Percentiles rank a stretch among this genome's conserved stretches.
phyloP scores from a whole-genome alignment of 306 rosid genomes.

The Acacia confusa region DNA sequence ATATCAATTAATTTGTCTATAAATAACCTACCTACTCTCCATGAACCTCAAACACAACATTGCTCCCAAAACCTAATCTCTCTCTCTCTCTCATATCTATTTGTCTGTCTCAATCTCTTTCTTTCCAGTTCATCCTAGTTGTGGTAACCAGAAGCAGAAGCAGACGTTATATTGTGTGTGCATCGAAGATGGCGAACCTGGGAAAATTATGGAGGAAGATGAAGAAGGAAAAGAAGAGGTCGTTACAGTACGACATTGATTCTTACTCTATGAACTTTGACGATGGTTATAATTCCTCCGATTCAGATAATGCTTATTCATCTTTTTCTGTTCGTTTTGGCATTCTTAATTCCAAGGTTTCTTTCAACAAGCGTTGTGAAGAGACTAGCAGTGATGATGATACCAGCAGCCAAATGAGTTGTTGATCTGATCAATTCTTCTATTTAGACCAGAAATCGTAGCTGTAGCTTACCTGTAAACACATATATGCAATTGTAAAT shows the following conservation, averaged over 20 bases:
- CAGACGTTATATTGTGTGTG: neutral
- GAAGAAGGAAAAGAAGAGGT: constrained; percentile 51
- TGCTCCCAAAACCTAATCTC: neutral
- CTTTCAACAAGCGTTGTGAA: constrained; percentile 1
- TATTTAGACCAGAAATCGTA: neutral
- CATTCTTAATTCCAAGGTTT: constrained; percentile 22
- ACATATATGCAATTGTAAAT: too few species aligned
- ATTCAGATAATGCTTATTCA: constrained; percentile 50
- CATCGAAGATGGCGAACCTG: constrained; percentile 37
- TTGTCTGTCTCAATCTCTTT: too few species aligned
- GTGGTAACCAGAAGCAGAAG: neutral
- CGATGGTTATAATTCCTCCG: constrained; percentile 44
- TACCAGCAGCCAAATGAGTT: neutral
- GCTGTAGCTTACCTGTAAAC: too few species aligned
- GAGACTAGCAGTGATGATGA: neutral
- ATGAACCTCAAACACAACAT: neutral
- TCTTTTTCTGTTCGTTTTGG: constrained; percentile 77
- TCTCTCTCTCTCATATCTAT: neutral
- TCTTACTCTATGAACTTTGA: constrained; percentile 69
- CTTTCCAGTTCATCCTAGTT: neutral
- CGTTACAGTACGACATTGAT: constrained; percentile 50
- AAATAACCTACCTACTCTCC: neutral
- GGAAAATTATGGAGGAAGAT: constrained; percentile 54
- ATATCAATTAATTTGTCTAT: neutral
- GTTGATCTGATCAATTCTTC: neutral